phyloP scores from a whole-genome alignment of 148 eudicot species.

The Pouteria glomerata region DNA sequence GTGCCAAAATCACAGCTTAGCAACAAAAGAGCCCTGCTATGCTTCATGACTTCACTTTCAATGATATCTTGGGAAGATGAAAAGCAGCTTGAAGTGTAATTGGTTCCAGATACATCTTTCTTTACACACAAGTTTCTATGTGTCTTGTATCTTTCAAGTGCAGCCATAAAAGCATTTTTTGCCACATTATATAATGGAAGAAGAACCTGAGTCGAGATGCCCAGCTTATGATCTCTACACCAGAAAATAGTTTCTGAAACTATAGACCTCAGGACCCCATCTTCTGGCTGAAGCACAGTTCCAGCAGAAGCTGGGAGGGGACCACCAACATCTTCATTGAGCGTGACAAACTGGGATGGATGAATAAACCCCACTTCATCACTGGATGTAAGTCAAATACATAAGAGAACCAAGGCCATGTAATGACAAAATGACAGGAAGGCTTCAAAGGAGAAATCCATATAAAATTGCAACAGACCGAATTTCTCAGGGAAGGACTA shows the following conservation, averaged over 20 bases:
- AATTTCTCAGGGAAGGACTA: background rate
- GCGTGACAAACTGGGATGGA: constrained; percentile 61
- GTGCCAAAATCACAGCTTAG: constrained; percentile 84
- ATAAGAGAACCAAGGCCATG: constrained; percentile 4
- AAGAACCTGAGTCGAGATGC: constrained; percentile 61
- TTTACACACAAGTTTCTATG: constrained; percentile 2
- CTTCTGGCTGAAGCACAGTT: constrained; percentile 12
- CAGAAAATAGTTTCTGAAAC: constrained; percentile 39
- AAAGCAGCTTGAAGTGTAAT: constrained; percentile 10
- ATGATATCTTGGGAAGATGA: constrained; percentile 14
- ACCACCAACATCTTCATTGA: constrained; percentile 37
- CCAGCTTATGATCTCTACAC: constrained; percentile 77
- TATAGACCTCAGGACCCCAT: constrained; percentile 11
- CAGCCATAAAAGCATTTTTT: constrained; percentile 52
- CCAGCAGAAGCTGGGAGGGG: constrained; percentile 12
- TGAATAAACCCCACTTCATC: constrained; percentile 89
- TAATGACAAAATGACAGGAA: background rate
- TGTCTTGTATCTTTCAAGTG: constrained; percentile 38
- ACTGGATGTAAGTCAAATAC: constrained; percentile 31
- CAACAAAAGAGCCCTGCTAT: constrained; percentile 73
- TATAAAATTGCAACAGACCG: background rate
- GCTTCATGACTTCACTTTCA: constrained; percentile 67
- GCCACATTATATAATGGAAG: constrained; percentile 62
- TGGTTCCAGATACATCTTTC: constrained; percentile 13
- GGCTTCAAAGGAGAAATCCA: background rate